Base-by-base conservation (phyloP, 108 stramenopile species). In the Epithemia pelagica region DNA sequence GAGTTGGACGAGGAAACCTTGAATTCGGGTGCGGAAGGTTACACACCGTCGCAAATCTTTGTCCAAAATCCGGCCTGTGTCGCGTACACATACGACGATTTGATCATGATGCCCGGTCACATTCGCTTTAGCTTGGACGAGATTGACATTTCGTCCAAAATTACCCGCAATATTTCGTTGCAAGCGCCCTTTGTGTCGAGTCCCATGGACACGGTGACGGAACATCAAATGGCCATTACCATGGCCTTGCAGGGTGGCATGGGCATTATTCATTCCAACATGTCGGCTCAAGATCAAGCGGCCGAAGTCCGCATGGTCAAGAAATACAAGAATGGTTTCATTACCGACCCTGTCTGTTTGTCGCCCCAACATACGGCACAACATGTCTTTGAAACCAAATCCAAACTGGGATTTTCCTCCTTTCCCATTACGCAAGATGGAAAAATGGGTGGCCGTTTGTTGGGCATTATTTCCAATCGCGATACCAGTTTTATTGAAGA, bases 171-270 rank as follows among this genome's bases (percentile, higher is more conserved):
- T 61, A 99, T 97, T 69, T 73, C 65, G 24, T 80, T 99, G 65
- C 85, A 95, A 70, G 90, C 80, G 20, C 99, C 99, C 15, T 88
- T 99, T 58, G 96, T 99, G 2, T 96, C 94, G 0, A 96, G 94
- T 30, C 99, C 99, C n/a, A 99, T 99, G 99, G 99, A 99, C 84
- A 99, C 99, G 26, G 99, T 99, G 32, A 94, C 95, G 3, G 93
- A 97, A 70, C 78, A 87, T 52, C 80, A 86, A 51, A 99, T 99
- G 97, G 99, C 99, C 26, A 98, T 99, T 65, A 76, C 80, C 57
- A 99, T 99, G 98, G 99, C 98, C 0, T 82, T 98, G 30, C 97
- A 98, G 78, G 99, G 99, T 8, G 99, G 97, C 8, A 97, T 99
- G 56, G 99, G 99, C 30, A 95, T 99, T 74, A 98, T 99, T 64